Percentiles rank a stretch among this genome's conserved stretches.
Evolutionary conservation across 257 asterid species (phyloP).

Genomic region (Anisodus tanguticus): DNA sequence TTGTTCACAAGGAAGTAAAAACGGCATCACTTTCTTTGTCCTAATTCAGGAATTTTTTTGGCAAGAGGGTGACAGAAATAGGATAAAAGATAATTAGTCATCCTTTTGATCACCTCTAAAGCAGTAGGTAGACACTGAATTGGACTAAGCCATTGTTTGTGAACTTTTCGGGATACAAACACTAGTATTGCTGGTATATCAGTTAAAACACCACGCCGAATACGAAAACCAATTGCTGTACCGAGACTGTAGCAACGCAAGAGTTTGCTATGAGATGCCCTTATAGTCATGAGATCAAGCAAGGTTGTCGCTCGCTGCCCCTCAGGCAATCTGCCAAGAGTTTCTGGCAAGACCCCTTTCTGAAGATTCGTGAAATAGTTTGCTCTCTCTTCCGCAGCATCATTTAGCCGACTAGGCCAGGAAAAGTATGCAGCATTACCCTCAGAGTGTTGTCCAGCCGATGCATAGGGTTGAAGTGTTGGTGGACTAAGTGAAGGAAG

Average conservation of each 20-base stretch:
- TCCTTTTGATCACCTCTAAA: constrained; percentile 64
- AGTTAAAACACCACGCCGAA: constrained; percentile 89
- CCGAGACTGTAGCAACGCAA: constrained; percentile 97
- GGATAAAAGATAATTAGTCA: constrained; percentile 22
- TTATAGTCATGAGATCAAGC: constrained; percentile 95
- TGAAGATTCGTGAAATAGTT: constrained; percentile 91
- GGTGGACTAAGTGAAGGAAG: constrained; percentile 76
- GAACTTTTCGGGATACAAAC: constrained; percentile 90
- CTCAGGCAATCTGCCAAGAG: constrained; percentile 77
- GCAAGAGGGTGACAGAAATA: background rate
- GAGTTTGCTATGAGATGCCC: constrained; percentile 97
- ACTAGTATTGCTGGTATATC: constrained; percentile 94
- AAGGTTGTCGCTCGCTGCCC: constrained; percentile 87
- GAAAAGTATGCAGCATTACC: constrained; percentile 92
- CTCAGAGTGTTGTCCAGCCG: constrained; percentile 89
- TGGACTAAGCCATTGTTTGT: constrained; percentile 96
- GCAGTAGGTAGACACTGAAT: constrained; percentile 95
- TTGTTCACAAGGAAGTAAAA: background rate
- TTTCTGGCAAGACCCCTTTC: constrained; percentile 85
- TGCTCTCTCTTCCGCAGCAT: constrained; percentile 96
- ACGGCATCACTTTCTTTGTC: background rate
- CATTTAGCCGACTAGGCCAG: constrained; percentile 91
- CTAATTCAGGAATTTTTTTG: background rate
- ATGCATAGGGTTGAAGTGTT: constrained; percentile 81
- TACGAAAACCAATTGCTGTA: constrained; percentile 93